Evolutionary conservation across 2,329 filamentous ascomycete species (phyloP).

Genomic region (Stagonosporopsis vannaccii): DNA sequence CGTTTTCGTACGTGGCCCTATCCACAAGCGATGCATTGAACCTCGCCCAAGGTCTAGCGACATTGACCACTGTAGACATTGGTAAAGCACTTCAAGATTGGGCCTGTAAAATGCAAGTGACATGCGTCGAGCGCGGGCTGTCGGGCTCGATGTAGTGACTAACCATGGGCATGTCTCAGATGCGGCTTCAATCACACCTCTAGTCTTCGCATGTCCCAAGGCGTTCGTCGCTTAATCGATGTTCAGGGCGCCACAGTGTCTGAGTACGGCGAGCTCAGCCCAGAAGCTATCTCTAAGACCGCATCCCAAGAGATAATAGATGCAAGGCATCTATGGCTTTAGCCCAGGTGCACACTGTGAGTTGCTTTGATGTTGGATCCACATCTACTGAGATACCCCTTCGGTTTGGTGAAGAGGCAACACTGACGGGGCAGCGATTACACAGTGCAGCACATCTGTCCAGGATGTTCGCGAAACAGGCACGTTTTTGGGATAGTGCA

Average conservation of each 20-base stretch:
- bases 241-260: constrained; percentile 1
- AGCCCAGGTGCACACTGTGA: neutral
- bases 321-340: neutral
- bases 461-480: constrained; percentile 35
- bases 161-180: constrained; percentile 29
- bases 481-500: constrained; percentile 25
- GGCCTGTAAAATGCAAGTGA: constrained; percentile 7
- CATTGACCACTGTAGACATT: neutral
- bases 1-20: constrained; percentile 2
- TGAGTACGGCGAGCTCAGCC: constrained; percentile 26
- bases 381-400: neutral
- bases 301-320: constrained; percentile 21
- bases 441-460: constrained; percentile 13
- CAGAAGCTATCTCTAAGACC: constrained; percentile 21
- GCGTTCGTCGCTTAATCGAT: constrained; percentile 3
- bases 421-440: constrained; percentile 1
- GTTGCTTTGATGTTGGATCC: constrained; percentile 5
- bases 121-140: neutral
- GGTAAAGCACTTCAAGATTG: neutral
- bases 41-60: constrained; percentile 29
- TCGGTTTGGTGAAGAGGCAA: constrained; percentile 29
- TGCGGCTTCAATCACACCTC: constrained; percentile 18
- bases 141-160: neutral
- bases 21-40: constrained; percentile 4
- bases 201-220: constrained; percentile 8